Evolutionary conservation across 169 alveolate species (phyloP).

Genomic region (Toxoplasma gondii): DNA sequence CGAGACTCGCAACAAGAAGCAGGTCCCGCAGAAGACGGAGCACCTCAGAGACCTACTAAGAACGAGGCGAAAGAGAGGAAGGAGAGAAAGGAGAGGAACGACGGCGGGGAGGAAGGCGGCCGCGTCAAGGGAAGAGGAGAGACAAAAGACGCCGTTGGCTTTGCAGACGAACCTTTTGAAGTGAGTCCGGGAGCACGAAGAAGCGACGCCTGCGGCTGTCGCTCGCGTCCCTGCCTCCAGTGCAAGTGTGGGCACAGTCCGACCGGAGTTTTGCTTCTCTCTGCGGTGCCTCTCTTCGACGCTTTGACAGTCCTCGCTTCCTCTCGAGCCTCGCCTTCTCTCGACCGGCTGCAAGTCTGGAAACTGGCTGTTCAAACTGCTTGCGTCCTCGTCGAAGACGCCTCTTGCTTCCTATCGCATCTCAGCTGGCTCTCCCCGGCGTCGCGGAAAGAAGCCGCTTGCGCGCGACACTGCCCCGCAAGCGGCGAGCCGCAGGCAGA

Average conservation of each 20-base stretch:
- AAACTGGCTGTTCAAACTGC: not conserved
- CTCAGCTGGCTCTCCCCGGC: not conserved
- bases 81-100: not conserved
- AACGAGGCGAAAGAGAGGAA: not conserved
- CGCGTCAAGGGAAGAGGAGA: not conserved
- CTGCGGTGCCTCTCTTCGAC: not conserved
- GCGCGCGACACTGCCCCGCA: not conserved
- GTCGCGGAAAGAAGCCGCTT: not conserved
- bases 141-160: not conserved
- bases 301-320: not conserved
- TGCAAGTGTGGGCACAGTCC: slow-evolving; percentile 5
- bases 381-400: slow-evolving; percentile 5
- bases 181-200: not conserved
- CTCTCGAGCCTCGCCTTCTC: not conserved
- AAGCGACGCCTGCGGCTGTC: not conserved
- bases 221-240: not conserved
- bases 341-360: not conserved
- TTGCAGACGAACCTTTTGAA: not conserved
- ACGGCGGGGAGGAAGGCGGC: not conserved
- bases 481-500: not conserved
- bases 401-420: not conserved
- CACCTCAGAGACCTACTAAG: not conserved
- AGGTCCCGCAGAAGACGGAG: not conserved
- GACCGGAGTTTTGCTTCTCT: not conserved
- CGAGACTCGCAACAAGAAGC: no score